These are phyloP conservation scores for Yamadazyma aaseri DNA, from an alignment of 1,139 yeast species.

Conservation along the genomic window DNA sequence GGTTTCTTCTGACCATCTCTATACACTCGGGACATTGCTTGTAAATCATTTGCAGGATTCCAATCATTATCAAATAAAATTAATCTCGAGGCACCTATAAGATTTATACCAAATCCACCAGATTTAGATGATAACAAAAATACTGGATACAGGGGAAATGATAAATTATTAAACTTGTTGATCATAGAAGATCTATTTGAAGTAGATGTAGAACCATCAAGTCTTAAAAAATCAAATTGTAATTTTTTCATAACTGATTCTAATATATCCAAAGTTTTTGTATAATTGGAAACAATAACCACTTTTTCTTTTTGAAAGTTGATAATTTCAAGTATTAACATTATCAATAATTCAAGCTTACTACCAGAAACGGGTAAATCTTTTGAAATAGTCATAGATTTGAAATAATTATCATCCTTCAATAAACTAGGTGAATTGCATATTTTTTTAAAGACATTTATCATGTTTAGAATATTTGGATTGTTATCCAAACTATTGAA, in stretches of 20 bases:
- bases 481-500: conserved; percentile 13
- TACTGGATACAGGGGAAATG: conserved; percentile 48
- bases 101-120: conserved; percentile 91
- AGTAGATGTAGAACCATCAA: conserved; percentile 84
- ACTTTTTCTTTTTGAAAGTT: conserved; percentile 59
- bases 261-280: conserved; percentile 80
- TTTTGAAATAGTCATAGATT: conserved; percentile 14
- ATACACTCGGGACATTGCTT: conserved; percentile 95
- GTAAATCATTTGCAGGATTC: conserved; percentile 92
- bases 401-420: conserved; percentile 36
- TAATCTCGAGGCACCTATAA: conserved; percentile 86
- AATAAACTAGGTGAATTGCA: conserved; percentile 80
- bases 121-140: conserved; percentile 85
- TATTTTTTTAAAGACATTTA: conserved; percentile 73
- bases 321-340: conserved; percentile 49
- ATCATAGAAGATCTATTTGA: conserved; percentile 66
- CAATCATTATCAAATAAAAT: conserved; percentile 87
- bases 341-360: conserved; percentile 54
- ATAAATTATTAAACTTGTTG: conserved; percentile 59
- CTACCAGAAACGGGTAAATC: conserved; percentile 43
- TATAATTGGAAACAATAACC: conserved; percentile 85
- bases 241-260: conserved; percentile 54
- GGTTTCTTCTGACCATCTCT: conserved; percentile 87
- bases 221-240: conserved; percentile 53
- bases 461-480: conserved; percentile 58